Conservation (phyloP, 2,329 filamentous ascomycete genomes). For the Sclerotinia sclerotiorum region DNA sequence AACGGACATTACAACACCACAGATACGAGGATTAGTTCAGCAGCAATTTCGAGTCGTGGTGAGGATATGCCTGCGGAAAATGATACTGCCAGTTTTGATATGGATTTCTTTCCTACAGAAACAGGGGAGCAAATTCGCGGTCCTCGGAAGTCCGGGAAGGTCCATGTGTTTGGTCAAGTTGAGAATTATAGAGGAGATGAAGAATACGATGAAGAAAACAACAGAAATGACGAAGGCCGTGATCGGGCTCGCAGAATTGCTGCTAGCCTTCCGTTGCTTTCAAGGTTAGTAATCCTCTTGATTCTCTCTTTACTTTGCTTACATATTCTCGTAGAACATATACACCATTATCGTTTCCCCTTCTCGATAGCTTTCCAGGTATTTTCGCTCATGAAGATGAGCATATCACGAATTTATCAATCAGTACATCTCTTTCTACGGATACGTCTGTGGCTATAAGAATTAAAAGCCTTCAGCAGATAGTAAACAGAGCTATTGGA, state of each 20-base stretch:
- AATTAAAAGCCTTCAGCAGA: constrained; percentile 63
- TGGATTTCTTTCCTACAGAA: constrained; percentile 41
- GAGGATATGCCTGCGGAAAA: constrained; percentile 37
- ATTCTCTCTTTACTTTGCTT: constrained; percentile 18
- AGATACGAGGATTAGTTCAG: constrained; percentile 37
- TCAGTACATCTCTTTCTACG: constrained; percentile 66
- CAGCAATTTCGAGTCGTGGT: constrained; percentile 23
- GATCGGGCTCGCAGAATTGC: constrained; percentile 40
- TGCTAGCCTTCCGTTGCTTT: constrained; percentile 38
- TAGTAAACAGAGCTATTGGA: constrained; percentile 62
- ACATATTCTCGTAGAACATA: constrained; percentile 40
- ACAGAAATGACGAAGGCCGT: constrained; percentile 37
- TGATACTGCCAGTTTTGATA: constrained; percentile 40
- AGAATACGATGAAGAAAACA: constrained; percentile 27
- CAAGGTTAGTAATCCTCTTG: constrained; percentile 36
- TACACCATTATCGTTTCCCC: constrained; percentile 63
- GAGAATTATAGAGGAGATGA: constrained; percentile 39
- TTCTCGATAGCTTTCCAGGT: constrained; percentile 79
- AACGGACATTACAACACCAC: constrained; percentile 34
- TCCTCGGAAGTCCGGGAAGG: constrained; percentile 30
- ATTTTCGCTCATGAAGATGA: constrained; percentile 58
- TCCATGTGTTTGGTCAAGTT: constrained; percentile 44
- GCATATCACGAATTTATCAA: constrained; percentile 46
- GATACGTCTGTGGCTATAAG: constrained; percentile 70
- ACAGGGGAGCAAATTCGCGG: constrained; percentile 36